Evolutionary conservation across 2,329 filamentous ascomycete genomes (phyloP).

Genomic region (Aspergillus ochraceoroseus): DNA sequence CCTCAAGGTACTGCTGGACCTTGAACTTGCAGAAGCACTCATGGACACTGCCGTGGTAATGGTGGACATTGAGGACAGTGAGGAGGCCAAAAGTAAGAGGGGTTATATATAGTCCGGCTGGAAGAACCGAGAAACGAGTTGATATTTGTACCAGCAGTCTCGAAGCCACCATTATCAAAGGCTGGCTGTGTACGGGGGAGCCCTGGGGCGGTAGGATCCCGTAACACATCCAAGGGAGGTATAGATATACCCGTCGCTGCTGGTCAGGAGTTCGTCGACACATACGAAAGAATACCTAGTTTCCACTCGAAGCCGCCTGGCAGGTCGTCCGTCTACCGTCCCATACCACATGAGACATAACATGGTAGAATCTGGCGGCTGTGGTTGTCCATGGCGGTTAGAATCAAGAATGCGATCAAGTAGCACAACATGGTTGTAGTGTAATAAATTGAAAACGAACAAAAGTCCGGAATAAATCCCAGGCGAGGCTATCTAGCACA

Average conservation of each 20-base stretch:
- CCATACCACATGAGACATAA: neutral
- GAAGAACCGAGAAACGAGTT: neutral
- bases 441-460: too few species aligned
- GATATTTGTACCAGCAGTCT: neutral
- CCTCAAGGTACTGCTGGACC: too few species aligned
- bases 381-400: neutral
- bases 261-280: neutral
- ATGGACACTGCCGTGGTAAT: too few species aligned
- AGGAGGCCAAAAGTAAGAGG: too few species aligned
- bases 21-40: too few species aligned
- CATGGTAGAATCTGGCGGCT: neutral
- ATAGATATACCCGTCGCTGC: neutral
- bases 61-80: too few species aligned
- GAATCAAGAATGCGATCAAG: neutral
- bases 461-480: too few species aligned
- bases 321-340: slow-evolving; percentile 1
- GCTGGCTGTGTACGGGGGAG: neutral
- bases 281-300: neutral
- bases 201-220: too few species aligned
- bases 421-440: neutral
- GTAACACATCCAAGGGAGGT: too few species aligned
- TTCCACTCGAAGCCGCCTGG: neutral
- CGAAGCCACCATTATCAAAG: neutral
- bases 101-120: neutral
- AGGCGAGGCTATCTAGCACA: too few species aligned